Evolutionary conservation across 1,139 yeast species (phyloP).

Genomic region (Saccharomyces hybrid): DNA sequence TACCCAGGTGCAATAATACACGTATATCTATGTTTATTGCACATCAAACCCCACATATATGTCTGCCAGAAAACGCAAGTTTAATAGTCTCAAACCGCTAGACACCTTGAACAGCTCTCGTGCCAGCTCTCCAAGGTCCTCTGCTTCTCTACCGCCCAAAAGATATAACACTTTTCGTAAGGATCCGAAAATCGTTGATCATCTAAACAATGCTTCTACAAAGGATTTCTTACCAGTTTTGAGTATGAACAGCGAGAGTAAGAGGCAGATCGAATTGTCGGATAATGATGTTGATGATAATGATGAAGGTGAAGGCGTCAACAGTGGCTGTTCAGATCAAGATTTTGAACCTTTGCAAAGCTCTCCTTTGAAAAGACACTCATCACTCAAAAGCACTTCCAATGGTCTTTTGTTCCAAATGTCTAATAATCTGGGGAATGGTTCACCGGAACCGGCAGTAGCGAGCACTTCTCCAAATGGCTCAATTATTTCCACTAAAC

Average conservation of each 20-base stretch:
- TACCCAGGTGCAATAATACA: not conserved
- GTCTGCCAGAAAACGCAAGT: constrained; percentile 1
- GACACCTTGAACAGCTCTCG: not conserved
- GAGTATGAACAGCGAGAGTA: not conserved
- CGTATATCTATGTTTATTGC: not conserved
- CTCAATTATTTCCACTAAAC: not conserved
- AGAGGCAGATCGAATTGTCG: not conserved
- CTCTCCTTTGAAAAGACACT: not conserved
- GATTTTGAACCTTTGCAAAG: not conserved
- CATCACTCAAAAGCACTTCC: not conserved
- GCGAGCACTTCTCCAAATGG: not conserved
- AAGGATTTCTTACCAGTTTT: constrained; percentile 7
- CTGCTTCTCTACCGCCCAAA: constrained; percentile 3
- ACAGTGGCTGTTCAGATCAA: not conserved
- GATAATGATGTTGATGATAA: not conserved
- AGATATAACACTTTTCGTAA: constrained; percentile 9
- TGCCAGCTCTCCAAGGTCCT: not conserved
- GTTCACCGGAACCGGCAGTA: not conserved
- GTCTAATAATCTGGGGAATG: not conserved
- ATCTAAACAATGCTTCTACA: constrained; percentile 7
- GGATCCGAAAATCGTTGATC: constrained; percentile 9
- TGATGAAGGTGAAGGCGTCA: not conserved
- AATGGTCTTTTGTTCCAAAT: not conserved
- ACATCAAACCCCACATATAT: not conserved
- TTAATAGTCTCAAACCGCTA: not conserved